Evolutionary conservation across 345 rosid genomes (phyloP), one percentile per base, ranked within the genome.

Genomic region (Cardamine occulta): DNA sequence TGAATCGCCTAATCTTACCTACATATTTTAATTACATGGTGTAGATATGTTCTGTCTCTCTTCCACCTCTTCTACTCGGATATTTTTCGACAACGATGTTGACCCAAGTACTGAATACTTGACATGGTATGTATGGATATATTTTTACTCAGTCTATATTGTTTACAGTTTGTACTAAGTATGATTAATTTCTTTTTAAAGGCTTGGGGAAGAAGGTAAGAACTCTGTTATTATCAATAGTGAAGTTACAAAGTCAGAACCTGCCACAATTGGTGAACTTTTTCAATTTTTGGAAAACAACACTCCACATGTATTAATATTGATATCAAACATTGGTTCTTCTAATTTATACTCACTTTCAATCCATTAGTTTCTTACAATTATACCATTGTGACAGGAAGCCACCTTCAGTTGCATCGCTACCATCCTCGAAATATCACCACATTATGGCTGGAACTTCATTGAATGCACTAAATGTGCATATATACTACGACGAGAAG

Each of bases 91-190:
- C 45, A 34, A 59, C 4, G 28, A 59, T 34, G 10, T 34, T 11
- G 15, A 35, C 19, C 45, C n/a, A 59, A 34, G 4, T 34, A 1
- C 29, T 19, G 9, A 18, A 2, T 35, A 19, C 0, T 60, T 60
- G 18, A 40, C 21, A 63, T 63, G 51, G 67, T 63, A 63, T 23
- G 31, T 14, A 62, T 6, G 40, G 40, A 37, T 37, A 37, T 37
- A 37, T 37, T 9, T 37, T 34, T 34, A 10, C 40, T 37, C 12
- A 2, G 12, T 3, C 12, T 37, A 1, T 37, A 37, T 3, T 37
- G 4, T 37, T 37, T 37, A 37, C 40, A 37, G 7, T 37, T 3
- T 35, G 11, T 35, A 37, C 13, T 35, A 8, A 35, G 34, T 31
- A 35, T 8, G 2, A 2, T 55, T 2, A 2, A 7, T 14, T 56